Evolutionary conservation across 441 rosid species (phyloP).

Genomic region (Gossypium schwendimanii): DNA sequence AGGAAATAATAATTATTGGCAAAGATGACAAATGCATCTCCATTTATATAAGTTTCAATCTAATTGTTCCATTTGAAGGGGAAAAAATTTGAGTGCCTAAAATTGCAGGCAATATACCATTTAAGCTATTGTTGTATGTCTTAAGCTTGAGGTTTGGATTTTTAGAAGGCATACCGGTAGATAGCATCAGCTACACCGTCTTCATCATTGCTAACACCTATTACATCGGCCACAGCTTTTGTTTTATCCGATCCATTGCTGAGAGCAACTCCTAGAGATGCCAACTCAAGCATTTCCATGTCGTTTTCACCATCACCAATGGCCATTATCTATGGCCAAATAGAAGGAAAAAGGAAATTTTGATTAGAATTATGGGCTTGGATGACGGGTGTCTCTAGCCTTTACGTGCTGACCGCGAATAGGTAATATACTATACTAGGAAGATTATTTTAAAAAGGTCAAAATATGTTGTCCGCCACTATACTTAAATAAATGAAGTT

Average conservation of each 20-base stretch:
- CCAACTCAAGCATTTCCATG: conserved; percentile 80
- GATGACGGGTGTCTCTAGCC: background rate
- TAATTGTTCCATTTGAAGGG: background rate
- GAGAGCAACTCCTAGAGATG: conserved; percentile 69
- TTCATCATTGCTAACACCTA: conserved; percentile 77
- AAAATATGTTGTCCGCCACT: too few species aligned
- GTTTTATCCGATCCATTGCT: conserved; percentile 85
- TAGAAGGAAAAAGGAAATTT: background rate
- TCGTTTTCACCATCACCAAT: conserved; percentile 96
- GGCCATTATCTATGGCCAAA: conserved; percentile 63
- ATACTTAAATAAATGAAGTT: too few species aligned
- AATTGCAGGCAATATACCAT: conserved; percentile 8
- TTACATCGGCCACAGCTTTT: conserved; percentile 68
- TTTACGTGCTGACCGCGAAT: background rate
- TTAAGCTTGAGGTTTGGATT: background rate
- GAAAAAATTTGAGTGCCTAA: background rate
- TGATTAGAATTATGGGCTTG: background rate
- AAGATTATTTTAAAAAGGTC: background rate
- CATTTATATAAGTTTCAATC: background rate
- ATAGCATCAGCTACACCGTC: conserved; percentile 89
- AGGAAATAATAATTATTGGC: background rate
- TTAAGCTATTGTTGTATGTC: background rate
- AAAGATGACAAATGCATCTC: background rate
- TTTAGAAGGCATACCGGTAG: conserved; percentile 69
- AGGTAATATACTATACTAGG: background rate